Base-by-base conservation (phyloP, 1,139 yeast genomes). In the Hanseniaspora uvarum region DNA sequence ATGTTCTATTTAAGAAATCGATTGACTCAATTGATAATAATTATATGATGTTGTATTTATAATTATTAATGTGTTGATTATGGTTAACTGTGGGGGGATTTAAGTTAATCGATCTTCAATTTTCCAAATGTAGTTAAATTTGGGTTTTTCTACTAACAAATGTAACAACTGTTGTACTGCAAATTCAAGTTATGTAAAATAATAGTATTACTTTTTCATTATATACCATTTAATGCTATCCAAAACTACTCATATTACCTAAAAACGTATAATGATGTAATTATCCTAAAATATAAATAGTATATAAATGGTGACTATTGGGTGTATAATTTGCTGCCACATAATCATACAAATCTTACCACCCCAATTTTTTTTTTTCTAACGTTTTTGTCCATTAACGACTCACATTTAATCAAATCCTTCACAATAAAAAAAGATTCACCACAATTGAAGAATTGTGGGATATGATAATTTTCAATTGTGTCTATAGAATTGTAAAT, bases 391-490 rank as follows among this genome's bases (percentile, higher is more conserved):
- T n/a, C n/a, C n/a, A n/a, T n/a, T n/a, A n/a, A n/a, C n/a, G n/a
- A n/a, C n/a, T n/a, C n/a, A n/a, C n/a, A 12, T 33, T 5, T 10
- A 33, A 33, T 12, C 5, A 33, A 5, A 26, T 5, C 28, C 8
- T 8, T 26, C 28, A 26, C 28, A 26, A 34, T 2, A 34, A n/a
- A 34, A 34, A 34, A 34, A 26, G 30, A 10, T 14, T 39, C 43
- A 39, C 43, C 43, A 39, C 43, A 39, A 39, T 39, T 39, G 19
- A 21, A 38, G 14, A 38, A 38, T 21, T 38, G 41, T 38, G 41
- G 41, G 41, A 38, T 38, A 26, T 38, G 41, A 21, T 21, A 21
- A 14, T n/a, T n/a, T n/a, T n/a, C n/a, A n/a, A n/a, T n/a, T n/a
- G n/a, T n/a, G n/a, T n/a, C n/a, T n/a, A n/a, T n/a, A n/a, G 14